Evolutionary conservation across 805 yeast genomes (phyloP).

Genomic region (Candida montana): DNA sequence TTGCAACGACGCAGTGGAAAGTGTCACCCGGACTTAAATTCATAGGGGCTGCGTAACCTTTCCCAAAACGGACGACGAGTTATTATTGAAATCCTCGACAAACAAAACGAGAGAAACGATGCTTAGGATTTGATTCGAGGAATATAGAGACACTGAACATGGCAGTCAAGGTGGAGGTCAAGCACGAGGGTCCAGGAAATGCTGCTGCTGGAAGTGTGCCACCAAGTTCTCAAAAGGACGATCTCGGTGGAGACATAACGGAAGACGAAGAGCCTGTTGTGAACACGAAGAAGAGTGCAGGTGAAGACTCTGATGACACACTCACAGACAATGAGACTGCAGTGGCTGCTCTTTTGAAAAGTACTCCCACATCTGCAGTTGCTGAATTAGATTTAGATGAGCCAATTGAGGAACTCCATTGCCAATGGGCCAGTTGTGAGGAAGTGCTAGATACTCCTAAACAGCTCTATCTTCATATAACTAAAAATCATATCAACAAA

Average conservation of each 20-base stretch:
- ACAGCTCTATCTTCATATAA: slow-evolving; percentile 9
- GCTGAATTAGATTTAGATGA: slow-evolving; percentile 5
- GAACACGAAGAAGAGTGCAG: neutral
- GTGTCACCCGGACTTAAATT: slow-evolving; percentile 1
- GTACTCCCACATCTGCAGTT: neutral
- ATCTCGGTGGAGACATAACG: slow-evolving; percentile 2
- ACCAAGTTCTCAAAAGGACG: neutral
- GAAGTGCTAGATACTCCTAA: neutral
- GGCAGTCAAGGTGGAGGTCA: no score
- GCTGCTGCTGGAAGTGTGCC: neutral
- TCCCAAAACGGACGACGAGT: no score
- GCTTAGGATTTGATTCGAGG: no score
- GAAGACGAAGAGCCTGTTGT: slow-evolving; percentile 5
- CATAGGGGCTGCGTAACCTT: no score
- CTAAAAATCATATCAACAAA: slow-evolving; percentile 7
- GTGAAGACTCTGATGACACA: slow-evolving; percentile 6
- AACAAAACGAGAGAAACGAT: no score
- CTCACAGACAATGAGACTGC: slow-evolving; percentile 5
- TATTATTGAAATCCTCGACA: no score
- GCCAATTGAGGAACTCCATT: slow-evolving; percentile 1
- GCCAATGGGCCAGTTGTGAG: slow-evolving; percentile 14
- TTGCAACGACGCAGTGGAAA: no score
- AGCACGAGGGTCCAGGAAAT: neutral
- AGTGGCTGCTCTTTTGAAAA: neutral
- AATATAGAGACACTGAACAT: no score